Conservation (phyloP, 768 basidiomycete species). For the Hericium coralloides region DNA sequence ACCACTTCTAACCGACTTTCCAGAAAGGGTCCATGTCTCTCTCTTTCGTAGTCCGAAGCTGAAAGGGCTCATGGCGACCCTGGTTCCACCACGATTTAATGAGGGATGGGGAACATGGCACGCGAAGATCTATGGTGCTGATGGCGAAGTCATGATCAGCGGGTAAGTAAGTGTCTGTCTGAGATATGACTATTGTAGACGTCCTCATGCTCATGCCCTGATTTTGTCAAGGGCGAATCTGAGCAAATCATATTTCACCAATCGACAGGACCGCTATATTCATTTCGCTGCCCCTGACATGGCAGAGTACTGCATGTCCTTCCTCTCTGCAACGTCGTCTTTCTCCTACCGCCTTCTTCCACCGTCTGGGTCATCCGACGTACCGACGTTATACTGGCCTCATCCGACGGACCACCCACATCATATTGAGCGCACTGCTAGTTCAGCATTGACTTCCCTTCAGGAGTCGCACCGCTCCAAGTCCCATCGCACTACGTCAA, state of each 20-base stretch:
- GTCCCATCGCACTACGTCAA: neutral
- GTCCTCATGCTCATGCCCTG: too few species aligned
- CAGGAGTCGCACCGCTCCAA: constrained; percentile 4
- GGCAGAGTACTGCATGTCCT: constrained; percentile 78
- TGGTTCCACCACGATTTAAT: constrained; percentile 90
- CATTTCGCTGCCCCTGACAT: constrained; percentile 56
- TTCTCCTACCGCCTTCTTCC: constrained; percentile 58
- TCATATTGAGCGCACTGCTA: constrained; percentile 52
- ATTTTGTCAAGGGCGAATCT: constrained; percentile 69
- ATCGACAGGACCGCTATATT: constrained; percentile 93
- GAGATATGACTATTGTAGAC: neutral
- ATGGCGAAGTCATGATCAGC: constrained; percentile 86
- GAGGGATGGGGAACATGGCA: constrained; percentile 99
- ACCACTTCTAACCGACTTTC: constrained; percentile 66
- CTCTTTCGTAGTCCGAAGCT: constrained; percentile 87
- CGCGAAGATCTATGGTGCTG: constrained; percentile 89
- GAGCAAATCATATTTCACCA: constrained; percentile 86
- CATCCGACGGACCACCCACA: constrained; percentile 59
- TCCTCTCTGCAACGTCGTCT: constrained; percentile 54
- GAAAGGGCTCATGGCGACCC: constrained; percentile 56
- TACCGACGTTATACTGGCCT: constrained; percentile 41
- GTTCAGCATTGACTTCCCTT: constrained; percentile 45
- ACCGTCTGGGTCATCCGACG: constrained; percentile 27
- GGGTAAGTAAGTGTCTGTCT: constrained; percentile 52
- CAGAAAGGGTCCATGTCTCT: constrained; percentile 62